phyloP scores from a whole-genome alignment of 1,284 basidiomycete species.

The Austroboletus novae-zelandiae region DNA sequence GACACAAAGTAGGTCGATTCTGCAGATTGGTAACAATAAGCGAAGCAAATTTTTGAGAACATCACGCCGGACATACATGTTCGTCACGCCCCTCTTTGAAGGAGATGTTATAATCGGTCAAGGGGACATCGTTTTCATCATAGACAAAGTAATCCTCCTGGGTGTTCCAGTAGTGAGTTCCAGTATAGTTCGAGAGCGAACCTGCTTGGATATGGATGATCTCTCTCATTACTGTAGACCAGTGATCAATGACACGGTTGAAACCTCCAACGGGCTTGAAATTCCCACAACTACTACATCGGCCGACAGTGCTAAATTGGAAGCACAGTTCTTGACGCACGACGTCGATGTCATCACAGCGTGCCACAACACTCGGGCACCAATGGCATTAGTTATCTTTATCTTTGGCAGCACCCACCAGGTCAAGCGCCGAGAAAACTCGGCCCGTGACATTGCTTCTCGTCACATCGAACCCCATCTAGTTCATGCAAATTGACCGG shows the following conservation, averaged over 20 bases:
- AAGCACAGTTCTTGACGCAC: no score
- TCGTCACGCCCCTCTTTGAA: conserved; percentile 58
- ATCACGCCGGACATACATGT: conserved; percentile 37
- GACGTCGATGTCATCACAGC: no score
- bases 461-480: neutral
- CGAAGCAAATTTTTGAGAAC: neutral
- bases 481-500: neutral
- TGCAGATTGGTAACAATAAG: conserved; percentile 25
- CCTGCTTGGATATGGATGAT: conserved; percentile 78
- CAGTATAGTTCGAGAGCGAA: conserved; percentile 60
- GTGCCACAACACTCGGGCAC: neutral
- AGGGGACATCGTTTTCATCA: conserved; percentile 42
- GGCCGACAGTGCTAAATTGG: no score
- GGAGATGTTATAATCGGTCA: conserved; percentile 55
- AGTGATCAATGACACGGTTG: no score
- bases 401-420: no score
- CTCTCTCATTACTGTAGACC: conserved; percentile 56
- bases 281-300: conserved; percentile 7
- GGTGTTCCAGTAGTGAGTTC: conserved; percentile 79
- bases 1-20: conserved; percentile 58
- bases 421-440: no score
- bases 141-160: conserved; percentile 68
- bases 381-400: neutral
- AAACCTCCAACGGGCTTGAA: neutral
- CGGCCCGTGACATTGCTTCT: no score